Conservation (phyloP, 2,329 filamentous ascomycete genomes). For the Dissoconium aciculare region DNA sequence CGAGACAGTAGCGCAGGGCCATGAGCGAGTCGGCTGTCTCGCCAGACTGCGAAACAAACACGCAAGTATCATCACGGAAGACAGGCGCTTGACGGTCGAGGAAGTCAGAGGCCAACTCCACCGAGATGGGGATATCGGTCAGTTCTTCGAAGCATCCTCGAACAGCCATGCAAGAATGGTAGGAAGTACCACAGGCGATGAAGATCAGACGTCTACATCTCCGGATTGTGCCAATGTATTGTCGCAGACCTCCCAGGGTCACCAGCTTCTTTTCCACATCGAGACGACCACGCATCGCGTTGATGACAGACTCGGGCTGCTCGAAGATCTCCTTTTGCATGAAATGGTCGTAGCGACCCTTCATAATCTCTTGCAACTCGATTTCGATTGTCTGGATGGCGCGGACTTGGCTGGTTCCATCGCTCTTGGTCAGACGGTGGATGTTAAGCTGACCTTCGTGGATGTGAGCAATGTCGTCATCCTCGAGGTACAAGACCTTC, state of each 20-base stretch:
- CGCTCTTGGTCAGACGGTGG: conserved; percentile 91
- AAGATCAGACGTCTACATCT: conserved; percentile 96
- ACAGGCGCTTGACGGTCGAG: conserved; percentile 90
- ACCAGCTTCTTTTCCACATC: conserved; percentile 88
- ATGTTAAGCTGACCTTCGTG: conserved; percentile 99
- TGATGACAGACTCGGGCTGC: conserved; percentile 97
- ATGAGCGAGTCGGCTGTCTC: conserved; percentile 96
- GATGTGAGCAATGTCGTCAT: conserved; percentile 98
- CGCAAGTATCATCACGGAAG: conserved; percentile 97
- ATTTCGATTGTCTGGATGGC: conserved; percentile 98
- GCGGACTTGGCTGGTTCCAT: conserved; percentile 93
- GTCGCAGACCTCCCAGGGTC: conserved; percentile 85
- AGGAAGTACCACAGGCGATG: conserved; percentile 95
- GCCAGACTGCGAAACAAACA: conserved; percentile 97
- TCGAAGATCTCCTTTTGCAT: conserved; percentile 99
- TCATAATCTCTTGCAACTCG: conserved; percentile 99
- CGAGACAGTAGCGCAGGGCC: conserved; percentile 93
- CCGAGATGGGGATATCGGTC: conserved; percentile 91
- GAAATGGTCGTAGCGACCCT: conserved; percentile 99
- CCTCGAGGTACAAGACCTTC: conserved; percentile 98
- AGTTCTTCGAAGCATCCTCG: conserved; percentile 96
- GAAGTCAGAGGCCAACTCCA: conserved; percentile 96
- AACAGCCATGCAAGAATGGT: conserved; percentile 98
- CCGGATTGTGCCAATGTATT: conserved; percentile 92
- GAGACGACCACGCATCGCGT: conserved; percentile 98